Base-by-base conservation (phyloP, 768 basidiomycete species). In the Termitomyces sp. region DNA sequence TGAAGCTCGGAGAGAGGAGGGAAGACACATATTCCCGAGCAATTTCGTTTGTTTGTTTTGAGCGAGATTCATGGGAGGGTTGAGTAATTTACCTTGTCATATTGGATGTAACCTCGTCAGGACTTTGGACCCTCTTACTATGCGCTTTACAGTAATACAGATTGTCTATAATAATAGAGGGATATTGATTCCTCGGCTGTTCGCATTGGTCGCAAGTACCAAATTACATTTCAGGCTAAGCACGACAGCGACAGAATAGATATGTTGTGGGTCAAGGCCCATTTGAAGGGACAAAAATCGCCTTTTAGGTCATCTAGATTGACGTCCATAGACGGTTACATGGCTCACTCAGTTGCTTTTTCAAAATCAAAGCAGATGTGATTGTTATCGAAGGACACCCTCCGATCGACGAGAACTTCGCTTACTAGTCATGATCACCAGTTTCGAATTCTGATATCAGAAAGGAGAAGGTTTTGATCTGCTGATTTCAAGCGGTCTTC, bases 11-110 rank as follows among this genome's bases (percentile, higher is more conserved):
- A 77, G 89, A 62, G 79, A 84, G 61, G 78, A 81, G 27, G 91
- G 91, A 39, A 77, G 86, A 66, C 84, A 89, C 67, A 82, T 91
- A 36, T 93, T 94, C 80, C 91, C 91, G 52, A 93, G 90, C 74
- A 93, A 93, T 69, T 93, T 91, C 70, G 90, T 93, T 46, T 85
- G 84, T 65, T 68, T 93, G 70, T 91, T 93, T 72, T 90, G 70
- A 70, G 34, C 3, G n/a, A 30, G 16, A 27, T 13, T 33, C 44
- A 31, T 2, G 27, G 11, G n/a, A 42, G n/a, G n/a, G n/a, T n/a
- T n/a, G n/a, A n/a, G n/a, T n/a, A n/a, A n/a, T n/a, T n/a, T n/a
- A n/a, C n/a, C 42, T 34, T 20, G 30, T 20, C 9, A 34, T 55
- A 13, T 45, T 41, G 54, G 33, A 46, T 55, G 27, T 16, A 45